Percentiles rank a stretch among this genome's conserved stretches.
Evolutionary conservation across 164 flowering plant species (phyloP).

Genomic region (Santalum album): DNA sequence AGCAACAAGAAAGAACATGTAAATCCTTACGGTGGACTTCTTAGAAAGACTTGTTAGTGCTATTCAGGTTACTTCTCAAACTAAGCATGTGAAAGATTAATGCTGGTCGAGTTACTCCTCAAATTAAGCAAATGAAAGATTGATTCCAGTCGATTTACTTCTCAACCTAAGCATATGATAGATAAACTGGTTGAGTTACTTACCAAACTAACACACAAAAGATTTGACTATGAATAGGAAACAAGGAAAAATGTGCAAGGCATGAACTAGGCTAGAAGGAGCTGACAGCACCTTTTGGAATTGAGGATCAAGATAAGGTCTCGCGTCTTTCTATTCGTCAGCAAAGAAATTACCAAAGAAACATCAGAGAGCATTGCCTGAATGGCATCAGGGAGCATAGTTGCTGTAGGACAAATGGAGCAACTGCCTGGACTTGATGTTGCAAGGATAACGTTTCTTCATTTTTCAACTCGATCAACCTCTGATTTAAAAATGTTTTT

Average conservation of each 20-base stretch:
- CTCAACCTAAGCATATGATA: too few relatives aligned
- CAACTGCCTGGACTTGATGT: constrained; percentile 92
- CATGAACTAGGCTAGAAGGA: neutral
- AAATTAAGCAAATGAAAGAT: too few relatives aligned
- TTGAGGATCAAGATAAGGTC: constrained; percentile 91
- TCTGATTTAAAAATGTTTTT: constrained; percentile 83
- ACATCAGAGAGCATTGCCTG: constrained; percentile 59
- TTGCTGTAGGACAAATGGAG: constrained; percentile 91
- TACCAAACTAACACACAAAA: neutral
- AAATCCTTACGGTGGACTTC: too few relatives aligned
- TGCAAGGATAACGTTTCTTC: constrained; percentile 78
- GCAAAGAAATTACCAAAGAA: constrained; percentile 59
- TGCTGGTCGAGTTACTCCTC: too few relatives aligned
- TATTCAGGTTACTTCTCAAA: too few relatives aligned
- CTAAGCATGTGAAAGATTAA: too few relatives aligned
- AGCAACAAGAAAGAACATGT: too few relatives aligned
- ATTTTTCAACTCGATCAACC: constrained; percentile 61
- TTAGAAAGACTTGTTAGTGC: too few relatives aligned
- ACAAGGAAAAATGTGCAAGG: neutral
- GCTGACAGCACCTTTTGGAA: constrained; percentile 62
- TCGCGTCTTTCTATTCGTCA: constrained; percentile 68
- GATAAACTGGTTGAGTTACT: too few relatives aligned
- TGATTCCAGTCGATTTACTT: too few relatives aligned
- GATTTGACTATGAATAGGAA: neutral
- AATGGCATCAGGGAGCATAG: constrained; percentile 65